Evolutionary conservation across 306 rosid species (phyloP).

Genomic region (Castanea crenata): DNA sequence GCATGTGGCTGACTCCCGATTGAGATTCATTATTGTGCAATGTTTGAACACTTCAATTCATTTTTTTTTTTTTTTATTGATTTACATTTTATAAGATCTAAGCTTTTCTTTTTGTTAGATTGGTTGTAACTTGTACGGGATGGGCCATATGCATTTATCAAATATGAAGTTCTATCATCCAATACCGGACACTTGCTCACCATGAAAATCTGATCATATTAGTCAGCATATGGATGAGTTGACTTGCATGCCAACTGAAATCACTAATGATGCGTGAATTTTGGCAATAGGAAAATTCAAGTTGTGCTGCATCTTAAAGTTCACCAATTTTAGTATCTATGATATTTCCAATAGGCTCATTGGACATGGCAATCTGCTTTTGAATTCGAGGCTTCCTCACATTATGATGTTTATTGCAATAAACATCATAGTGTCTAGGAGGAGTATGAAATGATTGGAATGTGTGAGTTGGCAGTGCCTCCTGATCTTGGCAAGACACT

Average conservation of each 20-base stretch:
- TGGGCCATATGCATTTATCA: conserved; percentile 45
- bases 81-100: neutral
- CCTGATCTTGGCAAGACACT: no score
- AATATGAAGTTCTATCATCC: conserved; percentile 82
- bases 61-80: conserved; percentile 3
- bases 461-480: no score
- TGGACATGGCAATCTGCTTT: no score
- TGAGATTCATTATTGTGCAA: neutral
- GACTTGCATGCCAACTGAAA: conserved; percentile 35
- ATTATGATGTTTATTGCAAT: no score
- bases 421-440: no score
- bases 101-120: conserved; percentile 29
- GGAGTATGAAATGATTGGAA: no score
- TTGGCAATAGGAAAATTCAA: no score
- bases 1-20: neutral
- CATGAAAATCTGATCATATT: conserved; percentile 29
- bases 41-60: neutral
- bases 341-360: no score
- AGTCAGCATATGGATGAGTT: conserved; percentile 29
- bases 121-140: conserved; percentile 28
- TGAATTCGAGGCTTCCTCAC: no score
- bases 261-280: conserved; percentile 17
- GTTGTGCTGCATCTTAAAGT: no score
- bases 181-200: conserved; percentile 45
- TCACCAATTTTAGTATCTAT: no score